Evolutionary conservation across 768 basidiomycete species (phyloP).

Genomic region (Cystofilobasidium bisporidii): DNA sequence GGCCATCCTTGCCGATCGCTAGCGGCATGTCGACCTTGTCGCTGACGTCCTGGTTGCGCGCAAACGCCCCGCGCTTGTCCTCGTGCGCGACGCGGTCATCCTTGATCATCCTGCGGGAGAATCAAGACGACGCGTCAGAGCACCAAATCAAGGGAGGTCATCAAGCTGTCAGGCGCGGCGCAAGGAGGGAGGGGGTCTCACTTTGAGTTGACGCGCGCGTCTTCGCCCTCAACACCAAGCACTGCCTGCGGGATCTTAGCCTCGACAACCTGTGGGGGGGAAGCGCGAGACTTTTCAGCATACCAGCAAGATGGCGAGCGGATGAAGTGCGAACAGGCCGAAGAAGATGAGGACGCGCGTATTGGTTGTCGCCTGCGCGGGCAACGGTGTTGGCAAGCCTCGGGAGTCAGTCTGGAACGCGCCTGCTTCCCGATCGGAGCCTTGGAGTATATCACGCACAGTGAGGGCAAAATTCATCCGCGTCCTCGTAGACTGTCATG

Average conservation of each 20-base stretch:
- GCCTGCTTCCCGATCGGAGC: too few species aligned
- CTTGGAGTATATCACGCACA: constrained; percentile 54
- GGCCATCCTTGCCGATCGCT: not conserved
- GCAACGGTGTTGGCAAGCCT: not conserved
- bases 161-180: too few species aligned
- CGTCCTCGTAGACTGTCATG: constrained; percentile 83
- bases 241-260: constrained; percentile 83
- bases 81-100: constrained; percentile 65
- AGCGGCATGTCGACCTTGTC: constrained; percentile 27
- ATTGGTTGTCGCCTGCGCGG: constrained; percentile 68
- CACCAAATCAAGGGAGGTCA: too few species aligned
- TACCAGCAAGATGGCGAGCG: not conserved
- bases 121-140: too few species aligned
- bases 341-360: constrained; percentile 50
- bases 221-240: constrained; percentile 80
- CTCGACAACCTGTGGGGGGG: constrained; percentile 64
- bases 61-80: constrained; percentile 25
- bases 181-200: constrained; percentile 40
- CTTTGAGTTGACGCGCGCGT: constrained; percentile 78
- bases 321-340: not conserved
- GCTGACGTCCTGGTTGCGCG: constrained; percentile 20
- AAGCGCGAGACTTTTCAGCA: too few species aligned
- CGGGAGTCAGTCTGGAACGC: too few species aligned
- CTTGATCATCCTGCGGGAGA: constrained; percentile 62
- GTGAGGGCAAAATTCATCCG: constrained; percentile 95